Evolutionary conservation across 805 yeast genomes (phyloP).

Genomic region (Candida manassasensis): DNA sequence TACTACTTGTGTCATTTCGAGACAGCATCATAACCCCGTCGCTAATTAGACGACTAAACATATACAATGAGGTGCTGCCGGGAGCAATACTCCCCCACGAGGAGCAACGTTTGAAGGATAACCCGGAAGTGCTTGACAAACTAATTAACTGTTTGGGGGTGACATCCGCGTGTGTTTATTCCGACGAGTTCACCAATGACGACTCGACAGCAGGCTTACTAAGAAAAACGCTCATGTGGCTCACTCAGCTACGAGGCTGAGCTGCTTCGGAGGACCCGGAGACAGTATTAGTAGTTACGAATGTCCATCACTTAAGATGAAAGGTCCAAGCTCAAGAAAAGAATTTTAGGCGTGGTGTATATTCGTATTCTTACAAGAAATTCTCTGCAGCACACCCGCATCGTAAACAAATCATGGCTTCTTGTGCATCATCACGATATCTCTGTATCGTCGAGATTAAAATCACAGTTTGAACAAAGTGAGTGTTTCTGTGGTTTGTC

Average conservation of each 20-base stretch:
- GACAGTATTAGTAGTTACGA: too few species aligned
- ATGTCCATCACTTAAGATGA: too few species aligned
- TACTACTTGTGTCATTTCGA: conserved; percentile 23
- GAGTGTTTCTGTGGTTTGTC: too few species aligned
- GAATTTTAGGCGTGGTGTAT: too few species aligned
- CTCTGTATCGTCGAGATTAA: too few species aligned
- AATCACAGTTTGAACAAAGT: too few species aligned
- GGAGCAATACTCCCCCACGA: conserved; percentile 2
- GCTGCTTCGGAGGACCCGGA: too few species aligned
- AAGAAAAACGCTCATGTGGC: conserved; percentile 1
- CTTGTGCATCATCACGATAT: too few species aligned
- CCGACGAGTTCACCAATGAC: not conserved
- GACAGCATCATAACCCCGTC: conserved; percentile 24
- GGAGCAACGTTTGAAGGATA: not conserved
- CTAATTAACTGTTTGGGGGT: conserved; percentile 13
- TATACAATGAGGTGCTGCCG: not conserved
- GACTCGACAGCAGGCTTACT: conserved; percentile 1
- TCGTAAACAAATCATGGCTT: too few species aligned
- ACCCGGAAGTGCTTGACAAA: conserved; percentile 9
- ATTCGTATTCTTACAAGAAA: too few species aligned
- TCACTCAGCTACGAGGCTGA: not conserved
- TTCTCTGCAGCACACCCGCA: too few species aligned
- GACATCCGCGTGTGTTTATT: not conserved
- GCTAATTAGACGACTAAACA: conserved; percentile 14
- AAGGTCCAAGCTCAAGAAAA: too few species aligned